Evolutionary conservation across 169 alveolate species (phyloP).

Genomic region (Plasmodium malariae): DNA sequence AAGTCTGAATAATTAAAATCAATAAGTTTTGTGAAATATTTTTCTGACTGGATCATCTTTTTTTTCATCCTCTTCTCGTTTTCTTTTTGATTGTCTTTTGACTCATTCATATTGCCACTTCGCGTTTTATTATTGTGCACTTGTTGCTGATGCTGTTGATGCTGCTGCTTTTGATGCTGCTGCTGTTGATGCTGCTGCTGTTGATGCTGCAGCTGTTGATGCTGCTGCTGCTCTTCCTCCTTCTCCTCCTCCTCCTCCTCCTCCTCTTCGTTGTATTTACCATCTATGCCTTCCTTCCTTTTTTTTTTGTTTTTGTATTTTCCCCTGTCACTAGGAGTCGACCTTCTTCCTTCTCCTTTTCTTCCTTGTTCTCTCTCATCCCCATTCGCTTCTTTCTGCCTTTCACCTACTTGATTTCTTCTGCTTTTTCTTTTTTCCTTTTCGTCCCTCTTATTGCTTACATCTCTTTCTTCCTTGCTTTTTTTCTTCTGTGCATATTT

Average conservation of each 20-base stretch:
- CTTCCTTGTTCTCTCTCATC: background rate
- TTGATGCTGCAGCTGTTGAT: background rate
- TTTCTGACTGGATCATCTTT: slow-evolving; percentile 3
- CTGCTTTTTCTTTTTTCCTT: background rate
- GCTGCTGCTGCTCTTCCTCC: background rate
- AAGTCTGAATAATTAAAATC: slow-evolving; percentile 41
- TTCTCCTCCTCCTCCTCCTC: background rate
- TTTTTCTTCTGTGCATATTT: background rate
- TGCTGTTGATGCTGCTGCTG: background rate
- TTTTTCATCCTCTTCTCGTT: background rate
- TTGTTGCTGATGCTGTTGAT: too few relatives aligned
- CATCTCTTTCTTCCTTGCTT: background rate
- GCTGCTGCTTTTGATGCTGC: background rate
- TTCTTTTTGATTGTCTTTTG: too few relatives aligned
- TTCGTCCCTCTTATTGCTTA: background rate
- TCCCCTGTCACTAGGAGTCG: too few relatives aligned
- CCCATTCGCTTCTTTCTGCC: background rate
- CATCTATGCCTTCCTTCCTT: background rate
- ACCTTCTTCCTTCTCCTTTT: background rate
- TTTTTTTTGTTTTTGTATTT: background rate
- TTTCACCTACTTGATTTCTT: background rate
- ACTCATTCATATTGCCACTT: background rate
- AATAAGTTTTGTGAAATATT: slow-evolving; percentile 36
- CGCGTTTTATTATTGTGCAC: too few relatives aligned
- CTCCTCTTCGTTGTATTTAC: background rate